A percentile compares a stretch with the other conserved stretches of the same genome.
These are phyloP conservation scores for Trichosporon ovoides DNA, from an alignment of 1,284 basidiomycete genomes.

Conservation along the genomic window DNA sequence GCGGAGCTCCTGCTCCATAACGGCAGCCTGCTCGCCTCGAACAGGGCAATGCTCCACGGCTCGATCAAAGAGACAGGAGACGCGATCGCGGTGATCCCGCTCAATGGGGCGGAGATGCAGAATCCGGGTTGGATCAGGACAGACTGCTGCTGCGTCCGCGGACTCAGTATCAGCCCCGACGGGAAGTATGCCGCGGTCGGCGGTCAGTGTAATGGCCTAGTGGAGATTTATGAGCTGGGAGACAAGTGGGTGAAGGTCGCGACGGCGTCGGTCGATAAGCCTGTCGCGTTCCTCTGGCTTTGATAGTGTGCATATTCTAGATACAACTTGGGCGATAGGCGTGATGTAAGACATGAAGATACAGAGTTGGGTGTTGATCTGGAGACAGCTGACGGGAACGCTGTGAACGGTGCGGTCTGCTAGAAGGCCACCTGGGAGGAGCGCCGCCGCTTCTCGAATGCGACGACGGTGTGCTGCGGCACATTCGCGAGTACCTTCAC, in stretches of 20 bases:
- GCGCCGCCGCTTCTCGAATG: neutral
- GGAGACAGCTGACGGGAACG: no score
- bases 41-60: constrained; percentile 40
- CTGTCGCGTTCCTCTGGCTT: constrained; percentile 42
- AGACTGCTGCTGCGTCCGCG: constrained; percentile 36
- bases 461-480: neutral
- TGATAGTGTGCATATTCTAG: constrained; percentile 8
- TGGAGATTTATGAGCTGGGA: constrained; percentile 41
- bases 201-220: constrained; percentile 38
- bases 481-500: neutral
- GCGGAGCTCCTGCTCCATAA: constrained; percentile 40
- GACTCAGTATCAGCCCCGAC: constrained; percentile 38
- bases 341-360: no score
- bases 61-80: constrained; percentile 33
- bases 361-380: no score
- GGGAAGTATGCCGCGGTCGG: constrained; percentile 42
- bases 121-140: constrained; percentile 35
- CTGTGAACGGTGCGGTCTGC: no score
- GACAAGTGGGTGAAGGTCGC: constrained; percentile 51
- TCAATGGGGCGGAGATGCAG: constrained; percentile 29
- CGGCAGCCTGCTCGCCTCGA: constrained; percentile 40
- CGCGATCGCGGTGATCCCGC: constrained; percentile 37
- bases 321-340: no score
- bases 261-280: constrained; percentile 61
- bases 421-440: no score